Base-by-base conservation (phyloP, 495 filamentous ascomycete genomes). In the Trypethelium eluteriae region DNA sequence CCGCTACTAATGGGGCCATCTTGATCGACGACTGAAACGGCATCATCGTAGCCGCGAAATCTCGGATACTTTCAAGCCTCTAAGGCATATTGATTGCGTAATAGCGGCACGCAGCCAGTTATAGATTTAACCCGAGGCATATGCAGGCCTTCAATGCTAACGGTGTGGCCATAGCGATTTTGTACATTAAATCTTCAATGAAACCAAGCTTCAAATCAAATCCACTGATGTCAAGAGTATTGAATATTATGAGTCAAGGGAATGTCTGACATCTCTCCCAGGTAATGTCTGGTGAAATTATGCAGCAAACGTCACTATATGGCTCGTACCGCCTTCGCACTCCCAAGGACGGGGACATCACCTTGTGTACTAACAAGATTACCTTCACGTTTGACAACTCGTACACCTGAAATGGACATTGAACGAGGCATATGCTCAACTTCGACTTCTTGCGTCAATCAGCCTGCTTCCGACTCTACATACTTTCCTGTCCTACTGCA, bases 1-100 rank as follows among this genome's bases (percentile, higher is more conserved):
- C 88, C 67, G 70, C 76, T 9, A 80, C 78, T 2, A 83, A 82
- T 44, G 89, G 88, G 32, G 85, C 87, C 9, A 93, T 95, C 69
- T 71, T 90, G 64, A 92, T 95, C 71, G 86, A 90, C 35, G 88
- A 92, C 74, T 59, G 53, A 59, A 7, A 7, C 11, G 7, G 11
- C 25, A 10, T 7, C 10, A 36, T 0, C 53, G 14, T 0, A 25
- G 25, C 25, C 25, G 25, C 25, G 25, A 25, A 25, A 0, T 25
- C 25, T 25, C 25, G 53, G 7, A 4, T 4, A n/a, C 32, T 34
- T 35, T 59, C 25, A 7, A 35, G 1, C 36, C 34, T 6, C 32
- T 36, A 9, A 9, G 34, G 53, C 7, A 59, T 35, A 59, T 7
- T 18, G 5, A 14, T 18, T 53, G 49, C 49, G 49, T 18, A 53